Evolutionary conservation across 805 yeast species (phyloP).

Genomic region (Saccharomycopsis sp.): DNA sequence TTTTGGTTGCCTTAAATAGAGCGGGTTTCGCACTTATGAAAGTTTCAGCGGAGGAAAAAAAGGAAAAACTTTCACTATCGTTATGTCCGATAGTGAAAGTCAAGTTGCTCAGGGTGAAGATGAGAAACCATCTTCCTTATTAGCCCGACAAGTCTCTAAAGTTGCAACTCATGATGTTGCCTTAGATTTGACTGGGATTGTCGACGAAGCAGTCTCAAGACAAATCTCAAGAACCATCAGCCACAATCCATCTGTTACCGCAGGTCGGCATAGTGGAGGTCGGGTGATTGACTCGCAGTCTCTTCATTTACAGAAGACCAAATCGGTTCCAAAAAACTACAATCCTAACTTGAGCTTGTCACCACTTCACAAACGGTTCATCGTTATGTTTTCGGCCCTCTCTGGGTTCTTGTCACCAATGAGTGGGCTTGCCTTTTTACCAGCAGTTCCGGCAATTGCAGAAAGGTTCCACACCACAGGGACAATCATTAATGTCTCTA

Average conservation of each 20-base stretch:
- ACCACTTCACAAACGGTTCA: constrained; percentile 1
- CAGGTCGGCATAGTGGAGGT: too few relatives aligned
- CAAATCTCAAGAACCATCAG: not conserved
- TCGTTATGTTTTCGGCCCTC: constrained; percentile 31
- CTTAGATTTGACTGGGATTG: constrained; percentile 13
- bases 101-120: too few relatives aligned
- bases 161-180: constrained; percentile 19
- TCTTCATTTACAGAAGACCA: not conserved
- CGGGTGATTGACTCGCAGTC: too few relatives aligned
- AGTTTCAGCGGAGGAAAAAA: too few relatives aligned
- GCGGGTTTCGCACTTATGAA: too few relatives aligned
- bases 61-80: too few relatives aligned
- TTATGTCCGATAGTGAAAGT: too few relatives aligned
- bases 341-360: constrained; percentile 17
- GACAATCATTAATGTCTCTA: constrained; percentile 40
- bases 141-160: constrained; percentile 4
- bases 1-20: too few relatives aligned
- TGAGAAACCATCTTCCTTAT: too few relatives aligned
- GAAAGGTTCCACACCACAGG: constrained; percentile 38
- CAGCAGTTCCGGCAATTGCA: constrained; percentile 48
- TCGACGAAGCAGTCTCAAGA: constrained; percentile 19
- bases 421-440: constrained; percentile 39
- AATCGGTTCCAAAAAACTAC: constrained; percentile 18
- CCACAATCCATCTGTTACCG: too few relatives aligned
- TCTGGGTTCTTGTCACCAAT: constrained; percentile 41